These are phyloP conservation scores for Aschersonia sp. DNA, from an alignment of 2,329 filamentous ascomycete genomes.

Conservation along the genomic window DNA sequence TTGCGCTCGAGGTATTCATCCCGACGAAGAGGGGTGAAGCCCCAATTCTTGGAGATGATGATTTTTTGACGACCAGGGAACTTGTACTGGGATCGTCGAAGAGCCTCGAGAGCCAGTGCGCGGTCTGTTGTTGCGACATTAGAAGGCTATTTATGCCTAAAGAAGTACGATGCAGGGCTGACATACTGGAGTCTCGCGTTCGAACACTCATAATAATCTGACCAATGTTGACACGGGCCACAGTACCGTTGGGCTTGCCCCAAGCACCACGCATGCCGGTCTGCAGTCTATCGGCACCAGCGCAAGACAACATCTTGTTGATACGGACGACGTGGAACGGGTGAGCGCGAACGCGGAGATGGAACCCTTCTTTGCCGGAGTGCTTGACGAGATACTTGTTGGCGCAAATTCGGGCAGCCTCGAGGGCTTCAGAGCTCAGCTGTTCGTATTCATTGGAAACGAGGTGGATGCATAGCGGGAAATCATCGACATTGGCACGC, in stretches of 20 bases:
- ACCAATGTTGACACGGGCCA: constrained; percentile 99
- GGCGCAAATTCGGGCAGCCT: constrained; percentile 99
- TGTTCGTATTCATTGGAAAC: constrained; percentile 99
- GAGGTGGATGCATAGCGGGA: constrained; percentile 97
- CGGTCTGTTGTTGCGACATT: constrained; percentile 43
- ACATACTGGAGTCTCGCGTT: constrained; percentile 82
- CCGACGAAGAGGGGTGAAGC: constrained; percentile 94
- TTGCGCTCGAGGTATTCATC: constrained; percentile 97
- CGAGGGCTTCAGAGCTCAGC: constrained; percentile 97
- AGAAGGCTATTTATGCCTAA: constrained; percentile 4
- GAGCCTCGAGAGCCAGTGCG: constrained; percentile 88
- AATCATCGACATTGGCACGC: constrained; percentile 97
- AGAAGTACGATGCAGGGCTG: background rate
- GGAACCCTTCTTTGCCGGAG: constrained; percentile 60
- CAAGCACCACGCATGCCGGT: constrained; percentile 99
- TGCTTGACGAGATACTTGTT: constrained; percentile 88
- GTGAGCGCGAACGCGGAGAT: constrained; percentile 74
- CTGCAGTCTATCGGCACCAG: constrained; percentile 99
- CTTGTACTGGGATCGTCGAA: constrained; percentile 99
- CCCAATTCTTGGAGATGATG: constrained; percentile 99
- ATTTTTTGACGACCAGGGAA: constrained; percentile 99
- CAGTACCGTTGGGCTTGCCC: constrained; percentile 97
- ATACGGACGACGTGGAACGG: constrained; percentile 99
- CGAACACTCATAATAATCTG: constrained; percentile 97
- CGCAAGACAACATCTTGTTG: constrained; percentile 99